Conservation (phyloP, 2,329 filamentous ascomycete species). For the Aspergillus bombycis region DNA sequence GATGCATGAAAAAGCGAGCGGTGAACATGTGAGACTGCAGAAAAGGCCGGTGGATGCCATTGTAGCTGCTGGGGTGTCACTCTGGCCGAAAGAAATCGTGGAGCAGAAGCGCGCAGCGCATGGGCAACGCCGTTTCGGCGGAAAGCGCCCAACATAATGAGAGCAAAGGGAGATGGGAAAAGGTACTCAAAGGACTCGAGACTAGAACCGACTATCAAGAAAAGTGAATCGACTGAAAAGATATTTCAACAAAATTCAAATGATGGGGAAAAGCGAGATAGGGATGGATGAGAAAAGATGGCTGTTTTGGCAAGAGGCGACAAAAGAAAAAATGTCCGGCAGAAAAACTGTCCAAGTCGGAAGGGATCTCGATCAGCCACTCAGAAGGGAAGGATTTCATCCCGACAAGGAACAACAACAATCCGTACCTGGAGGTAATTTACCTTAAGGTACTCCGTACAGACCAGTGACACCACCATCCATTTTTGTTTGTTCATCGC, state of each 20-base stretch:
- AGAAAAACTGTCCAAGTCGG: slow-evolving; percentile 8
- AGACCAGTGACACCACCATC: not conserved
- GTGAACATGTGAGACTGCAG: slow-evolving; percentile 18
- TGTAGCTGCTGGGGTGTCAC: slow-evolving; percentile 33
- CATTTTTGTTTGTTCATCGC: not conserved
- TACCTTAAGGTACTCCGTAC: not conserved
- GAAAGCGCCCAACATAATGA: slow-evolving; percentile 43
- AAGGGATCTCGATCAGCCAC: not conserved
- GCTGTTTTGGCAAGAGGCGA: slow-evolving; percentile 11
- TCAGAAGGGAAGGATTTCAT: not conserved
- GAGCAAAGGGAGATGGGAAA: not conserved
- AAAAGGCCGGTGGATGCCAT: slow-evolving; percentile 28
- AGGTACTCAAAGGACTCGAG: not conserved
- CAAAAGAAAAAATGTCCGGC: slow-evolving; percentile 22
- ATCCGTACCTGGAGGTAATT: not conserved
- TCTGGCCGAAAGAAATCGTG: slow-evolving; percentile 31
- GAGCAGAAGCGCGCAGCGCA: slow-evolving; percentile 38
- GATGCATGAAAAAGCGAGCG: slow-evolving; percentile 37
- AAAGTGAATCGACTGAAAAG: slow-evolving; percentile 10
- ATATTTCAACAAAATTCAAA: not conserved
- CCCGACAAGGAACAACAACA: not conserved
- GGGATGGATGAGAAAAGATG: slow-evolving; percentile 1
- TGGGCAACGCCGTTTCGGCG: slow-evolving; percentile 43
- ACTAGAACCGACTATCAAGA: slow-evolving; percentile 5
- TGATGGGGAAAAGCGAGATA: not conserved